Evolutionary conservation across 805 yeast genomes (phyloP), one percentile per base, ranked within the genome.

Genomic region (Teunomyces pallodes): DNA sequence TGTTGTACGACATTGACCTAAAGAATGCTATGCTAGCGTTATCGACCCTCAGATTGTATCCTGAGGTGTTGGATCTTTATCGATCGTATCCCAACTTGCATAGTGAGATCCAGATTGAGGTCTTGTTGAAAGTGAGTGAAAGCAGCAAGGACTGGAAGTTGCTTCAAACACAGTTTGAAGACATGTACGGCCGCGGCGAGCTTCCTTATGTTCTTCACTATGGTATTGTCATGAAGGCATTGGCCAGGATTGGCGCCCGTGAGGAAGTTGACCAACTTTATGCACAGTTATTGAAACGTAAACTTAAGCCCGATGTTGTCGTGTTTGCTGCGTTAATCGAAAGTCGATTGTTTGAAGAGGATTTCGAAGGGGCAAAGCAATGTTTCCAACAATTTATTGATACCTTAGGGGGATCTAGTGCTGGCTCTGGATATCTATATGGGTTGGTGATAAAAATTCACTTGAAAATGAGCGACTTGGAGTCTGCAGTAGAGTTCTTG

Each of bases 131-230:
- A 9, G 70, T 82, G 0, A 70, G 79, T 50, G 78, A 81, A 9
- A 57, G 65, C 36, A 56, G 66, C 16, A 65, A 70, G 33, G 74
- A 79, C 51, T 86, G 88, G 87, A 63, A 63, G 16, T 64, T 74
- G 6, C 64, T 87, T 49, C 85, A 82, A 60, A 54, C 64, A 9
- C 77, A 78, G 42, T 85, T 86, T 59, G 84, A 82, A 56, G 73
- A 69, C 17, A 69, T 79, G 60, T 79, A 80, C 55, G 82, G 79
- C 1, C 62, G 69, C n/a, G 83, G 81, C 1, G 68, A 77, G 36
- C 62, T 79, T 24, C 87, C 87, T 1, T 74, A 74, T 42, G 64
- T 73, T 28, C 57, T 61, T 27, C 88, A 86, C 54, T 86, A 86
- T 59, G 72, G 78, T 3, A 75, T 81, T 13, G 82, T 84, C 9